Conservation (phyloP, 2,329 filamentous ascomycete genomes). For the Xylaria digitata region DNA sequence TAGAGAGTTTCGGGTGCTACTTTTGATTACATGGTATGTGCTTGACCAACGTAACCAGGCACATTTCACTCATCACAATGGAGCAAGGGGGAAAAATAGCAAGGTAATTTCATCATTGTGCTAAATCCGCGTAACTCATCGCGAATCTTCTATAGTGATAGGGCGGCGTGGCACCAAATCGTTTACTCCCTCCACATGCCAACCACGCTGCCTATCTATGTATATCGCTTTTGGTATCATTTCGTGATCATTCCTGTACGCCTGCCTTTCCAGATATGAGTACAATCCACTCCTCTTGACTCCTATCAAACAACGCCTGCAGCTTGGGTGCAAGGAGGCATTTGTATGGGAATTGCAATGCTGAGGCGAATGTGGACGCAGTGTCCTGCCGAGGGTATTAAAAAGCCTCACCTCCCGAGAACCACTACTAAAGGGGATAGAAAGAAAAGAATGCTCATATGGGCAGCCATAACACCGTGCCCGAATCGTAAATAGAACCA, state of each 20-base stretch:
- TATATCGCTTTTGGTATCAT: neutral
- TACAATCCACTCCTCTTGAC: no score
- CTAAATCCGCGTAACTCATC: constrained; percentile 21
- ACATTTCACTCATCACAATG: constrained; percentile 6
- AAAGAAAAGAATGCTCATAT: neutral
- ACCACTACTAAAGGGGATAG: neutral
- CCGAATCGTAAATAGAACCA: constrained; percentile 5
- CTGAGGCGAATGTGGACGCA: constrained; percentile 1
- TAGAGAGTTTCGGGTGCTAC: neutral
- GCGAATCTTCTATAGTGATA: constrained; percentile 10
- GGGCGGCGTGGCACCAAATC: neutral
- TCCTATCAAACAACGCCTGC: neutral
- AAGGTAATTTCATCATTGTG: constrained; percentile 8
- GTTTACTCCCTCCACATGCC: neutral
- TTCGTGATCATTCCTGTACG: constrained; percentile 3
- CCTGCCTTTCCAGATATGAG: neutral
- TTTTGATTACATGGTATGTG: neutral
- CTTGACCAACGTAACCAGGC: neutral
- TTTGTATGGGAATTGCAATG: neutral
- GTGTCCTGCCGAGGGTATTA: neutral
- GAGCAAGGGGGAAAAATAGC: neutral
- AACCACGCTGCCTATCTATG: neutral
- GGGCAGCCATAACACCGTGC: neutral
- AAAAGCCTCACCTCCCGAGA: neutral
- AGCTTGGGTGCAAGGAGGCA: neutral